phyloP scores from a whole-genome alignment of 257 asterid species.

The Plantago elongata region DNA sequence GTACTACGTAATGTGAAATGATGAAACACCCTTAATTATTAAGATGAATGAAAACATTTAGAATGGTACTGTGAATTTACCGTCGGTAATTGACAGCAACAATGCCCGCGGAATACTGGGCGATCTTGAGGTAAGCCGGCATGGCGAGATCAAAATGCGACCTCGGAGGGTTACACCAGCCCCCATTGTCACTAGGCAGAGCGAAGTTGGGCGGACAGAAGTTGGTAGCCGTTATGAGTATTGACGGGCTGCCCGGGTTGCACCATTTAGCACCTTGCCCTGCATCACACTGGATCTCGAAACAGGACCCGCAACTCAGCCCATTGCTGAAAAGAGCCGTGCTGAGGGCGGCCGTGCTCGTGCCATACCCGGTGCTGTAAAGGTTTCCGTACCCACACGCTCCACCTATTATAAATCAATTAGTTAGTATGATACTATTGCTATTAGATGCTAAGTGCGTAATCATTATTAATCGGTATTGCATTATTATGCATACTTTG shows the following conservation, averaged over 20 bases:
- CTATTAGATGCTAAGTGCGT: too few relatives aligned
- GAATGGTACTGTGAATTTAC: constrained; percentile 7
- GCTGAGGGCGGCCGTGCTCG: constrained; percentile 45
- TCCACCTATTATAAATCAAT: constrained; percentile 26
- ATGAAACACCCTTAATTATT: too few relatives aligned
- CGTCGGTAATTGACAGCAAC: constrained; percentile 48
- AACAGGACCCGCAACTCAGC: constrained; percentile 48
- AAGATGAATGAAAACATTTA: too few relatives aligned
- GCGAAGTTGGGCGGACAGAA: constrained; percentile 48
- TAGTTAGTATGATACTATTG: too few relatives aligned
- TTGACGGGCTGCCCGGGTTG: constrained; percentile 40
- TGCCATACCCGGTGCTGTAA: constrained; percentile 48
- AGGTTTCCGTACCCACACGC: constrained; percentile 48
- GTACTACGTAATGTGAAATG: too few relatives aligned
- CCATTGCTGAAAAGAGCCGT: constrained; percentile 47
- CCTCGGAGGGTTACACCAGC: constrained; percentile 53
- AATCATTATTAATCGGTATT: too few relatives aligned
- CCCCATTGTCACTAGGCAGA: constrained; percentile 40
- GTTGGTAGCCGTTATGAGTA: constrained; percentile 38
- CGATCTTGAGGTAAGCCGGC: constrained; percentile 47
- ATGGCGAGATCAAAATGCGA: constrained; percentile 45
- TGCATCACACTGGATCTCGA: constrained; percentile 41
- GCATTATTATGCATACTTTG: too few relatives aligned
- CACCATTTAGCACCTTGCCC: constrained; percentile 37
- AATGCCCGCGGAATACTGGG: constrained; percentile 43